Evolutionary conservation across 306 rosid genomes (phyloP).

Genomic region (Vigna trinervia): DNA sequence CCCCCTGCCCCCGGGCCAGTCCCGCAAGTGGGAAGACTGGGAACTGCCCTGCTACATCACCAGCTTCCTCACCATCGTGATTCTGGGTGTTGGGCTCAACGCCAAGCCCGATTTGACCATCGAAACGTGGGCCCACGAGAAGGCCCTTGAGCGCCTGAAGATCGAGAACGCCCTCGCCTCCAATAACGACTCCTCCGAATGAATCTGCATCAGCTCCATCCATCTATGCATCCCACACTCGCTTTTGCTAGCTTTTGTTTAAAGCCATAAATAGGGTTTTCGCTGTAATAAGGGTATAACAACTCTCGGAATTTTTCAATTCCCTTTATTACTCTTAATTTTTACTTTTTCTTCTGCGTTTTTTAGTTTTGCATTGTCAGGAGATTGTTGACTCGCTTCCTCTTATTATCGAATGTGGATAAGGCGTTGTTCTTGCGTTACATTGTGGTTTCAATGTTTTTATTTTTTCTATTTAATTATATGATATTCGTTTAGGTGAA

Average conservation of each 20-base stretch:
- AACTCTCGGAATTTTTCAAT: constrained; percentile 26
- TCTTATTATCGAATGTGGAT: constrained; percentile 44
- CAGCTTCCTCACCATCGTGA: constrained; percentile 94
- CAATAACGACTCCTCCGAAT: constrained; percentile 49
- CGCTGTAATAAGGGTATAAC: constrained; percentile 42
- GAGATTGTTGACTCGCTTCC: constrained; percentile 46
- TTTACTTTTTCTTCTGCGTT: neutral
- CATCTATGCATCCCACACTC: neutral
- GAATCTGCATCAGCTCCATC: constrained; percentile 33
- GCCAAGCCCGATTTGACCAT: constrained; percentile 99
- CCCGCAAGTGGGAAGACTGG: constrained; percentile 99
- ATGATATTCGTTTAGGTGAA: neutral
- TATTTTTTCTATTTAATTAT: neutral
- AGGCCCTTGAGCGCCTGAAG: constrained; percentile 94
- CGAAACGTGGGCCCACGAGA: constrained; percentile 98
- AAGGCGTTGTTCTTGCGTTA: constrained; percentile 41
- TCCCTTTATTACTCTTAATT: neutral
- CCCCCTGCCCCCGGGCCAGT: constrained; percentile 73
- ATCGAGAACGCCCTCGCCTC: constrained; percentile 52
- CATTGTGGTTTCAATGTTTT: neutral
- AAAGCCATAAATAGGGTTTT: constrained; percentile 7
- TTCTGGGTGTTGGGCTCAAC: constrained; percentile 97
- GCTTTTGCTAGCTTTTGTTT: neutral
- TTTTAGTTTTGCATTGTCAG: constrained; percentile 32
- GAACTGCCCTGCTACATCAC: constrained; percentile 98